Base-by-base conservation (phyloP, 179 eudicot genomes). In the Actinidia polygama region DNA sequence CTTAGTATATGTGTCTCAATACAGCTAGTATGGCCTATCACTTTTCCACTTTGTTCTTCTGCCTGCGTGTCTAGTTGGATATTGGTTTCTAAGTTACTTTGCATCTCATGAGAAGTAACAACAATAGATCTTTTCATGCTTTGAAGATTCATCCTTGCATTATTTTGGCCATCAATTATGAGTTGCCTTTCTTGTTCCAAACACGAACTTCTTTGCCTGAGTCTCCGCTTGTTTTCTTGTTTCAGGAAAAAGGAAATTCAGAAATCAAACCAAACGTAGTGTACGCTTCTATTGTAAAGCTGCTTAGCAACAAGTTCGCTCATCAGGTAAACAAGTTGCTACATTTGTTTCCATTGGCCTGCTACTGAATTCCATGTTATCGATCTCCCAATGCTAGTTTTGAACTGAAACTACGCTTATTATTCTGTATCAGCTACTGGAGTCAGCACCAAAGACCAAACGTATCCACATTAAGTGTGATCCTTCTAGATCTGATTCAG, bases 401-500 rank as follows among this genome's bases (percentile, higher is more conserved):
- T 80, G 67, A 62, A 81, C 58, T 57, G 36, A 82, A 79, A 59
- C 21, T 77, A n/a, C 53, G 44, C 67, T 80, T 71, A 55, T 53
- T 23, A 53, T 77, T 46, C 40, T 72, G 51, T 74, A 64, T 59
- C 80, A 95, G 99, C 87, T 94, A 77, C 77, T 94, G 93, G 95
- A 91, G 85, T 86, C 97, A 69, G 86, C 91, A 53, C 92, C 98
- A 78, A 93, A 85, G 84, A 88, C 91, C 80, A 88, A 90, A 83
- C 86, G 82, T 55, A 87, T 92, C 76, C 85, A 85, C 75, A 86
- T 93, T 75, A 94, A 90, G 84, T 95, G 99, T 86, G 97, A 94
- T 83, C 93, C 95, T 53, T 85, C 82, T 78, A 94, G 70, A 78
- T 87, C 95, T 23, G 91, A 92, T 85, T 91, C 92, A 3, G 89